Evolutionary conservation across 2,329 filamentous ascomycete genomes (phyloP).

Genomic region (Beauveria varroae): DNA sequence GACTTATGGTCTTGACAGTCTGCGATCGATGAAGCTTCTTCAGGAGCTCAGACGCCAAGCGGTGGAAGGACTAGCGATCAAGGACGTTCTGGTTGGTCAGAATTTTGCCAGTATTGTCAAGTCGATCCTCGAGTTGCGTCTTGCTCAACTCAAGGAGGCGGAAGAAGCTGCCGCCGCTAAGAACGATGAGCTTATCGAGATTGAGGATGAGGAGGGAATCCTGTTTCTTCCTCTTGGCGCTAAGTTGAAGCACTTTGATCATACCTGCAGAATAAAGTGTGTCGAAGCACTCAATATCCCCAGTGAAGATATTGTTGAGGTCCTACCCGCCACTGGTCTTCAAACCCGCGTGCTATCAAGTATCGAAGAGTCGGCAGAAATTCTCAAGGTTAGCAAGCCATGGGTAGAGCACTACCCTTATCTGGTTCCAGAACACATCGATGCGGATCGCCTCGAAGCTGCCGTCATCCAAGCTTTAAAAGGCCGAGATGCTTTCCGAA

Average conservation of each 20-base stretch:
- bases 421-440: slow-evolving; percentile 10
- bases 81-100: slow-evolving; percentile 6
- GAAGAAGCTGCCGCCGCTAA: slow-evolving; percentile 2
- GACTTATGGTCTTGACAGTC: slow-evolving; percentile 7
- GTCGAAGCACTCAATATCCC: slow-evolving; percentile 8
- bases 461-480: slow-evolving; percentile 10
- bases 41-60: slow-evolving; percentile 8
- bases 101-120: slow-evolving; percentile 4
- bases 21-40: slow-evolving; percentile 9
- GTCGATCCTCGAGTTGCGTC: neutral
- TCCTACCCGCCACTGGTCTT: slow-evolving; percentile 10
- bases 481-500: slow-evolving; percentile 12
- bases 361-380: slow-evolving; percentile 6
- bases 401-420: slow-evolving; percentile 13
- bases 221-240: slow-evolving; percentile 3
- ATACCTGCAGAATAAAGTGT: slow-evolving; percentile 7
- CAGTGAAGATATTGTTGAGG: slow-evolving; percentile 7
- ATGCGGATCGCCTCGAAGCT: slow-evolving; percentile 11
- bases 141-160: neutral
- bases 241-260: slow-evolving; percentile 11
- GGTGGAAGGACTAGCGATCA: slow-evolving; percentile 6
- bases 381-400: slow-evolving; percentile 8
- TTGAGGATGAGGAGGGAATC: slow-evolving; percentile 11
- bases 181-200: slow-evolving; percentile 6
- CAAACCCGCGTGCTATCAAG: slow-evolving; percentile 8